Conservation (phyloP, 768 basidiomycete species). For the Hypholoma sublateritium region DNA sequence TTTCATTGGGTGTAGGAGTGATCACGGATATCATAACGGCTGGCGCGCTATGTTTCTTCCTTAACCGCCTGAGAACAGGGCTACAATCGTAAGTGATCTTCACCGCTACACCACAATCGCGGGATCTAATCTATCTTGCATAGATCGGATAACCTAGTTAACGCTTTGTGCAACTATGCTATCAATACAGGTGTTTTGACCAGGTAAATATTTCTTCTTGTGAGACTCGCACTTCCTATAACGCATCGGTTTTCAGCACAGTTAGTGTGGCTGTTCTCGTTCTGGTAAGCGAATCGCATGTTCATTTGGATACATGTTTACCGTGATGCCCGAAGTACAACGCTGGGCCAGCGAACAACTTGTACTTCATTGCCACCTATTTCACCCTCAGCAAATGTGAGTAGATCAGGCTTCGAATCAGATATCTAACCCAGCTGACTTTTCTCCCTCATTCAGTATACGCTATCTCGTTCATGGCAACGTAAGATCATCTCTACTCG, state of each 20-base stretch:
- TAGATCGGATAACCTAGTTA: constrained; percentile 63
- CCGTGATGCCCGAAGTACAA: constrained; percentile 46
- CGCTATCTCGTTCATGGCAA: constrained; percentile 62
- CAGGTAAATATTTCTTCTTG: constrained; percentile 35
- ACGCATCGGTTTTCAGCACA: constrained; percentile 25
- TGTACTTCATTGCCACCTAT: constrained; percentile 61
- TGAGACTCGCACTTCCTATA: not conserved
- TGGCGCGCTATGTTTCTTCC: constrained; percentile 54
- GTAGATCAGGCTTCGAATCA: constrained; percentile 17
- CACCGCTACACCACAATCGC: not conserved
- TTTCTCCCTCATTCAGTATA: constrained; percentile 41
- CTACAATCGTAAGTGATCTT: constrained; percentile 36
- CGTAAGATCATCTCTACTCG: constrained; percentile 35
- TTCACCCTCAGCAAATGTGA: constrained; percentile 67
- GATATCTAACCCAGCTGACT: not conserved
- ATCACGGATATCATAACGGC: constrained; percentile 62
- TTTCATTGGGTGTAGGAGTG: constrained; percentile 53
- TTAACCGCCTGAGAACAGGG: constrained; percentile 57
- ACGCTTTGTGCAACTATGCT: constrained; percentile 55
- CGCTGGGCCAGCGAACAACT: constrained; percentile 48
- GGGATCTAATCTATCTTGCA: too few relatives aligned
- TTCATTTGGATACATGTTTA: not conserved
- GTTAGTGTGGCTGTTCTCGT: constrained; percentile 52
- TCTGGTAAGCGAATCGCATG: constrained; percentile 38
- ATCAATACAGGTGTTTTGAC: constrained; percentile 68